phyloP scores from a whole-genome alignment of 306 rosid genomes.

The Delonix regia region DNA sequence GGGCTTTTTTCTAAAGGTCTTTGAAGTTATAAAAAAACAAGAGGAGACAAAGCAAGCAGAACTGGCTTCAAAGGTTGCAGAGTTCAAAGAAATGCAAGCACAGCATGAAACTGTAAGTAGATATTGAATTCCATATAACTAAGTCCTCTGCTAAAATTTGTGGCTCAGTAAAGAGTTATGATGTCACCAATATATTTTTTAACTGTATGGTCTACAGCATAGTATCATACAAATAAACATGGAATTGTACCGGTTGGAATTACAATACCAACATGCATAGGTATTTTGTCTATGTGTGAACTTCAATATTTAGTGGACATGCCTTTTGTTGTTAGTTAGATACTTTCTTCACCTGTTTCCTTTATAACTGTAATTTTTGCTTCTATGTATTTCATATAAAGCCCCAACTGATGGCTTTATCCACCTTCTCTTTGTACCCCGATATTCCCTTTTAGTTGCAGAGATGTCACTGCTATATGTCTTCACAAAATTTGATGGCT shows the following conservation, averaged over 20 bases:
- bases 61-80: constrained; percentile 69
- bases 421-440: neutral
- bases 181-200: neutral
- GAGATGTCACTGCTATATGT: neutral
- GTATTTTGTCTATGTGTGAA: constrained; percentile 1
- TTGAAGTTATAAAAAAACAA: constrained; percentile 66
- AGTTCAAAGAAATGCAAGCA: constrained; percentile 75
- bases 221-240: neutral
- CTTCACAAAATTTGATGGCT: neutral
- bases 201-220: neutral
- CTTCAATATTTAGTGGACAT: neutral
- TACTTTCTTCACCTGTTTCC: neutral
- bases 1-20: constrained; percentile 45
- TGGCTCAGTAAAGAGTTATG: neutral
- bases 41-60: constrained; percentile 84
- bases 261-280: neutral
- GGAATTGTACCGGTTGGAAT: neutral
- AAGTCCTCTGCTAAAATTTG: neutral
- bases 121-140: neutral
- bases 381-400: neutral
- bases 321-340: neutral
- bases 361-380: neutral
- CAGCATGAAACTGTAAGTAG: constrained; percentile 77
- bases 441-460: neutral
- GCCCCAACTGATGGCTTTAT: neutral